phyloP scores from a whole-genome alignment of 148 eudicot genomes.

The Spergularia bocconei region DNA sequence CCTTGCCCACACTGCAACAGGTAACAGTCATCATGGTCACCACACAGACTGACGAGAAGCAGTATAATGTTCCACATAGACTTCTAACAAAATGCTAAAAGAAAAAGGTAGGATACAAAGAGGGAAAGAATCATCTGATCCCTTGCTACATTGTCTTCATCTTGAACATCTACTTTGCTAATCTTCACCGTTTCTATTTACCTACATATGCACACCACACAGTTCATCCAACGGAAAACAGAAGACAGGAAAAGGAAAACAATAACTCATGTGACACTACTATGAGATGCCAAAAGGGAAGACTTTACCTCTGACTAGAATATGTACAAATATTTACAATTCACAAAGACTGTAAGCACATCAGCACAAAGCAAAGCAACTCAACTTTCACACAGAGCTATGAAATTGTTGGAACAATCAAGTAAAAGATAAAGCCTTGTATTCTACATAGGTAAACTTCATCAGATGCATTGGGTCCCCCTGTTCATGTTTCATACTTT shows the following conservation, averaged over 20 bases:
- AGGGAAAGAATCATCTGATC: constrained; percentile 27
- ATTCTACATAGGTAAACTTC: no score
- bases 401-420: not conserved
- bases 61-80: constrained; percentile 3
- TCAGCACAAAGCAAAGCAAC: not conserved
- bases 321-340: not conserved
- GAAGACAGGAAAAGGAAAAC: not conserved
- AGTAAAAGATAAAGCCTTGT: not conserved
- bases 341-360: not conserved
- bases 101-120: constrained; percentile 5
- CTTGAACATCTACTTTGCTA: constrained; percentile 46
- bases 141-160: constrained; percentile 44
- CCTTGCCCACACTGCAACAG: constrained; percentile 92
- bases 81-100: constrained; percentile 5
- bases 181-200: constrained; percentile 48
- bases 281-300: not conserved
- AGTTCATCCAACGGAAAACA: constrained; percentile 20
- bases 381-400: not conserved
- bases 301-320: not conserved
- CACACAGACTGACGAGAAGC: constrained; percentile 1
- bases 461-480: no score
- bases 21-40: constrained; percentile 20
- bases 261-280: not conserved
- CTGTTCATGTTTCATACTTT: no score
- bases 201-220: constrained; percentile 40